Conservation (phyloP, 2,329 filamentous ascomycete genomes). For the Elsinoe arachidis region DNA sequence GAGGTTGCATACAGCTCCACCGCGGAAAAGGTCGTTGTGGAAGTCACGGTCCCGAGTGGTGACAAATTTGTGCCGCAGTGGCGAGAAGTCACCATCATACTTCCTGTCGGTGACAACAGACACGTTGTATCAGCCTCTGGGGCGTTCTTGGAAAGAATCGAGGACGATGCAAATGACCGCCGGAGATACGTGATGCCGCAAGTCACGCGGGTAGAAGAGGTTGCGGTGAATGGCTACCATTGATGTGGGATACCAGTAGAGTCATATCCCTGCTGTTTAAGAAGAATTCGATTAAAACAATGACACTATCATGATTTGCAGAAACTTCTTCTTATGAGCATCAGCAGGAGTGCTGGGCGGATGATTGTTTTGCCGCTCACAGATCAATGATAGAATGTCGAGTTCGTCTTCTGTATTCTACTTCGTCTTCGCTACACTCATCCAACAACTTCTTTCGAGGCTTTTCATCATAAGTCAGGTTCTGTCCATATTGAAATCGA, state of each 20-base stretch:
- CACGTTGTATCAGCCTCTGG: conserved; percentile 24
- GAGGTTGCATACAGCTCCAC: conserved; percentile 38
- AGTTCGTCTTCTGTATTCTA: no score
- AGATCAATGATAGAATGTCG: no score
- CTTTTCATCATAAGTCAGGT: no score
- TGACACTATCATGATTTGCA: no score
- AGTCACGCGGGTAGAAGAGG: not conserved
- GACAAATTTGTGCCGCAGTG: conserved; percentile 42
- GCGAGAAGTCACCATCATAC: conserved; percentile 41
- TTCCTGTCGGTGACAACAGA: conserved; percentile 44
- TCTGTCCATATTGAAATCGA: no score
- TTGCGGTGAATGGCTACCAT: not conserved
- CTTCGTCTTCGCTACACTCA: no score
- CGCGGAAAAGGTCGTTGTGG: conserved; percentile 36
- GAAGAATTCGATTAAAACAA: no score
- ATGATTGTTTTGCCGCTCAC: no score
- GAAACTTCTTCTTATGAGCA: no score
- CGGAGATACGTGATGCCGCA: conserved; percentile 16
- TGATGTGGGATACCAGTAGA: not conserved
- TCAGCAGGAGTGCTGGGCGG: no score
- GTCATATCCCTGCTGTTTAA: no score
- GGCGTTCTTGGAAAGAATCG: conserved; percentile 15
- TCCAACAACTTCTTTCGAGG: no score
- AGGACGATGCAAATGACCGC: conserved; percentile 20
- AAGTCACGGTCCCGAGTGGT: conserved; percentile 32